These are phyloP conservation scores for Metschnikowia shivogae DNA, from an alignment of 805 yeast species.

Conservation along the genomic window DNA sequence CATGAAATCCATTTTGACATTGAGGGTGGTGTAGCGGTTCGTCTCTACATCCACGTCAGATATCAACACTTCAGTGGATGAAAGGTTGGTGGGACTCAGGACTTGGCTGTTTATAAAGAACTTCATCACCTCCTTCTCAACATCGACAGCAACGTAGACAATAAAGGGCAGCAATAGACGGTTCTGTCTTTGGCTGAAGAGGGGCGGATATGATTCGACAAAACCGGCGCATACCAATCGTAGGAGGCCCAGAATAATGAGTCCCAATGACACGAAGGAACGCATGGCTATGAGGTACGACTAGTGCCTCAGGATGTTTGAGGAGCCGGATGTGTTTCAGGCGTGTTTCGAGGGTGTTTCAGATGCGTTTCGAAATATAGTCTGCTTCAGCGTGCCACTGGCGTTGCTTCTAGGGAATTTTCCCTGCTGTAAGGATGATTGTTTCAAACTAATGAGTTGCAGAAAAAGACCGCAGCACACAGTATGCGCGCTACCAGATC, in stretches of 20 bases:
- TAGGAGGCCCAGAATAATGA: conserved; percentile 11
- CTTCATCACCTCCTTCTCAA: conserved; percentile 24
- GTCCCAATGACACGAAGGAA: background rate
- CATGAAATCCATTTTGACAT: conserved; percentile 40
- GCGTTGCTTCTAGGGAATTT: background rate
- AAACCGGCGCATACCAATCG: conserved; percentile 19
- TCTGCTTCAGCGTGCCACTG: too few relatives aligned
- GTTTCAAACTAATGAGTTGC: background rate
- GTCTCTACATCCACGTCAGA: conserved; percentile 43
- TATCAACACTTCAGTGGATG: conserved; percentile 20
- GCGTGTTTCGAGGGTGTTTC: too few relatives aligned
- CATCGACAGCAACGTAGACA: conserved; percentile 35
- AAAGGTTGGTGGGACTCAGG: conserved; percentile 2
- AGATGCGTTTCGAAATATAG: too few relatives aligned
- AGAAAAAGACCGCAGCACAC: conserved; percentile 5
- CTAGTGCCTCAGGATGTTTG: too few relatives aligned
- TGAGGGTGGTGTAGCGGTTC: conserved; percentile 47
- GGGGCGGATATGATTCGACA: conserved; percentile 21
- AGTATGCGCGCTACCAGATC: background rate
- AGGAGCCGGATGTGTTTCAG: too few relatives aligned
- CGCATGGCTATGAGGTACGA: background rate
- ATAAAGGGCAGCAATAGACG: conserved; percentile 20
- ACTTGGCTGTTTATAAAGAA: conserved; percentile 36
- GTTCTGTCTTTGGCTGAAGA: conserved; percentile 1
- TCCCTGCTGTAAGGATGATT: background rate